A percentile compares a stretch with the other conserved stretches of the same genome.
Conservation (phyloP, 352 stramenopile species). For the Pelagophyceae sp. region DNA sequence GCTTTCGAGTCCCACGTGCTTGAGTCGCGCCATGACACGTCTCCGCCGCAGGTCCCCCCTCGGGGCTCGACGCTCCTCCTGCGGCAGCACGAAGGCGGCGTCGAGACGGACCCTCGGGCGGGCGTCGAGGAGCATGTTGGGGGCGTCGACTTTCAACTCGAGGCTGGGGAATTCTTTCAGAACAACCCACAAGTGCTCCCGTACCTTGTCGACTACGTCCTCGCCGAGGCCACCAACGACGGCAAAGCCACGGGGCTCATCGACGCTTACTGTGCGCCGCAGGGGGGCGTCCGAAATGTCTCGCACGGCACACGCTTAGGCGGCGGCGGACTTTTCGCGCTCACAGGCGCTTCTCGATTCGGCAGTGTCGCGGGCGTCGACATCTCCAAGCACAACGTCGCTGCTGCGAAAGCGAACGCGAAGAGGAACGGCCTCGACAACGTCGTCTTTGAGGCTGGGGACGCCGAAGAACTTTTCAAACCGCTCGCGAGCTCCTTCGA, state of each 20-base stretch:
- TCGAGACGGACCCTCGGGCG: slow-evolving; percentile 52
- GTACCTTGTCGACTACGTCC: slow-evolving; percentile 53
- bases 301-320: too few species aligned
- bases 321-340: slow-evolving; percentile 63
- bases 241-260: slow-evolving; percentile 54
- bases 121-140: slow-evolving; percentile 39
- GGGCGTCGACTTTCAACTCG: slow-evolving; percentile 54
- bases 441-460: slow-evolving; percentile 59
- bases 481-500: slow-evolving; percentile 46
- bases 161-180: slow-evolving; percentile 74
- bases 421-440: slow-evolving; percentile 55
- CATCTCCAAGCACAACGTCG: slow-evolving; percentile 61
- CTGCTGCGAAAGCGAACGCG: slow-evolving; percentile 59
- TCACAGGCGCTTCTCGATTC: slow-evolving; percentile 55
- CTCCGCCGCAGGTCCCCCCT: too few species aligned
- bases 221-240: slow-evolving; percentile 31
- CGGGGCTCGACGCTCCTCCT: slow-evolving; percentile 66
- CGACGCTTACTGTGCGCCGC: slow-evolving; percentile 76
- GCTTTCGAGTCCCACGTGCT: too few species aligned
- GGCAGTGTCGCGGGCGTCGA: slow-evolving; percentile 64
- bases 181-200: slow-evolving; percentile 68
- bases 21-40: too few species aligned
- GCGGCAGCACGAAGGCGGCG: slow-evolving; percentile 47
- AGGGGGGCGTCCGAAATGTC: too few species aligned
- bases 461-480: slow-evolving; percentile 63